Evolutionary conservation across 345 rosid species (phyloP), one percentile per base, ranked within the genome.

Genomic region (Syzygium grande): DNA sequence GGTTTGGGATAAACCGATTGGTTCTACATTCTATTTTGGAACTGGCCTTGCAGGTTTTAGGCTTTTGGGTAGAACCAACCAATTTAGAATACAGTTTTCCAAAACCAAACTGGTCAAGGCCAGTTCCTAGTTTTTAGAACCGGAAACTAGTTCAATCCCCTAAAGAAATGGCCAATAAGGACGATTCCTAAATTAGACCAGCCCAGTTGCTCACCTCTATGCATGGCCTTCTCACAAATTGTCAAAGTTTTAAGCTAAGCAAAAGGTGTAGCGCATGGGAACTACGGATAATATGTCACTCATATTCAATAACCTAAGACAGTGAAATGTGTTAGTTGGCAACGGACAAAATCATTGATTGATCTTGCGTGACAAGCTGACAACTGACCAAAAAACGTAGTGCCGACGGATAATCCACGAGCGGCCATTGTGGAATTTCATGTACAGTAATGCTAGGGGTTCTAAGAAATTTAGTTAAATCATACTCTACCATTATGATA

Each of bases 61-160:
- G 38, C 14, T 6, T 7, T 68, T 1, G 6, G 23, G 21, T 1
- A 17, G 1, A 65, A 65, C 22, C 11, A 3, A 1, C 1, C 0
- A 0, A 3, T 9, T 29, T 29, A 2, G 11, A 0, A 65, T 6
- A 63, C 7, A 29, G 9, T 8, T 13, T 63, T 65, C 43, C 78
- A 65, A 7, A 30, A 16, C 19, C 41, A 16, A 65, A 15, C 1
- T 1, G 1, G 1, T 30, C 43, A 0, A 30, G 2, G 11, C 2
- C 23, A 30, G 1, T 0, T 68, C 46, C 46, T 68, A 34, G 43
- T 34, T 68, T 68, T 68, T 34, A 17, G 79, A 68, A 68, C 2
- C 6, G 43, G 23, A 9, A 68, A 34, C 79, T 23, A 34, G 0
- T 34, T 7, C 2, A 17, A 46, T 41, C 41, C 41, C 46, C 25